Evolutionary conservation across 148 eudicot species (phyloP).

Genomic region (Drosera capensis): DNA sequence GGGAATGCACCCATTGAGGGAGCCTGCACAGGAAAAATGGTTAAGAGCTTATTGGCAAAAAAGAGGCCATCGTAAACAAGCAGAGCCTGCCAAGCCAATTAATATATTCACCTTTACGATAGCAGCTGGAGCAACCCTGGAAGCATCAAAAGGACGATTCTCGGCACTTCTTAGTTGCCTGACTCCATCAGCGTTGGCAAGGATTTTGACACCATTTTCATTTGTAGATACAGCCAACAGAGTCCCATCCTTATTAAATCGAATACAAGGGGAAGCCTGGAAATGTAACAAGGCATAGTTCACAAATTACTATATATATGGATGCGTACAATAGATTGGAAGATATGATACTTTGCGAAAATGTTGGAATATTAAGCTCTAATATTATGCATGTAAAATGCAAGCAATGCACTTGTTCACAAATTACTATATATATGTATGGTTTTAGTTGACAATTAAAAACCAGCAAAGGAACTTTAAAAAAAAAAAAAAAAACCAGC

Average conservation of each 20-base stretch:
- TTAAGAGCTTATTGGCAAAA: neutral
- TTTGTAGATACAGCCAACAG: slow-evolving; percentile 77
- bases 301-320: too few species aligned
- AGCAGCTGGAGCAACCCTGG: slow-evolving; percentile 44
- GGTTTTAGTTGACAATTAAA: neutral
- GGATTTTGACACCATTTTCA: slow-evolving; percentile 76
- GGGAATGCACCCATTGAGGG: slow-evolving; percentile 41
- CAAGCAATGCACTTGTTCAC: too few species aligned
- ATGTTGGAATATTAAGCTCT: too few species aligned
- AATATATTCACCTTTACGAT: slow-evolving; percentile 36
- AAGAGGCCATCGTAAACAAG: neutral
- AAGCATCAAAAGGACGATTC: slow-evolving; percentile 53
- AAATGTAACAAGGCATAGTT: slow-evolving; percentile 6
- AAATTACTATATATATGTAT: too few species aligned
- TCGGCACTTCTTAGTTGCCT: slow-evolving; percentile 43
- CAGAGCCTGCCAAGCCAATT: slow-evolving; percentile 5
- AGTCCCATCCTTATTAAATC: slow-evolving; percentile 82
- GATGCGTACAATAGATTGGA: too few species aligned
- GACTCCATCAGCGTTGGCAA: slow-evolving; percentile 64
- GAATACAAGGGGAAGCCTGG: slow-evolving; percentile 81
- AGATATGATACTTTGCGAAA: too few species aligned
- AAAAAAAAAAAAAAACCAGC: too few species aligned
- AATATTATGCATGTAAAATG: too few species aligned
- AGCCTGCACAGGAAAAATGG: slow-evolving; percentile 24
- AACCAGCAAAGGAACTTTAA: too few species aligned